Conservation (phyloP, 2,329 filamentous ascomycete genomes). For the Raffaelea arxii region DNA sequence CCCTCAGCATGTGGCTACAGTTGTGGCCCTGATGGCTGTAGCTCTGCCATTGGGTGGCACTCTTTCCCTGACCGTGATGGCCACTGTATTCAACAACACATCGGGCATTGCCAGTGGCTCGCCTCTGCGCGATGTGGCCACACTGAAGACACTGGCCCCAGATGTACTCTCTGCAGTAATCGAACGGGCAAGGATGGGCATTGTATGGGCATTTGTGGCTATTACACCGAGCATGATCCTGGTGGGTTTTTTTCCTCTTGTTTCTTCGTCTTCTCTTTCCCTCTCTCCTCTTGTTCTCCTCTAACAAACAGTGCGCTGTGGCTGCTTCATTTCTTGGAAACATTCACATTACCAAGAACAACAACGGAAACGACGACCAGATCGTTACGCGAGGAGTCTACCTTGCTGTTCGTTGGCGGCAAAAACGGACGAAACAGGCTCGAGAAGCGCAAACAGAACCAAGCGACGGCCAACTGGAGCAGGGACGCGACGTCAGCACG, state of each 20-base stretch:
- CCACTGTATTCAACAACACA: conserved; percentile 56
- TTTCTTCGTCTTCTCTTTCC: neutral
- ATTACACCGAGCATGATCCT: conserved; percentile 48
- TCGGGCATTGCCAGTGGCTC: conserved; percentile 18
- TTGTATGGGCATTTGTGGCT: conserved; percentile 56
- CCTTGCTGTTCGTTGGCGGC: neutral
- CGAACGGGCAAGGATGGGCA: conserved; percentile 35
- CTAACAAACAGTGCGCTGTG: conserved; percentile 15
- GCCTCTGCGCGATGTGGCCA: conserved; percentile 22
- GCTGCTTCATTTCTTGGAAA: conserved; percentile 21
- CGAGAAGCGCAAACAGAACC: too few species aligned
- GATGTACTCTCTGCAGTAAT: conserved; percentile 27
- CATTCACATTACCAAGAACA: conserved; percentile 19
- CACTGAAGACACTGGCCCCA: conserved; percentile 23
- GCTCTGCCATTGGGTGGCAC: conserved; percentile 55
- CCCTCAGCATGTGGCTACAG: conserved; percentile 43
- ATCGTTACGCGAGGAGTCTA: conserved; percentile 6
- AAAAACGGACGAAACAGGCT: neutral
- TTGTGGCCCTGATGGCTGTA: conserved; percentile 51
- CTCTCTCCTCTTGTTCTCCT: neutral
- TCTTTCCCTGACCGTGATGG: conserved; percentile 56
- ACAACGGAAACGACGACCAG: neutral
- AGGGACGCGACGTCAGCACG: too few species aligned
- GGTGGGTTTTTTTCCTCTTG: conserved; percentile 16
- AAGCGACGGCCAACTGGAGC: too few species aligned